Base-by-base conservation (phyloP, 1,284 basidiomycete genomes). In the Gomphus bonarii region DNA sequence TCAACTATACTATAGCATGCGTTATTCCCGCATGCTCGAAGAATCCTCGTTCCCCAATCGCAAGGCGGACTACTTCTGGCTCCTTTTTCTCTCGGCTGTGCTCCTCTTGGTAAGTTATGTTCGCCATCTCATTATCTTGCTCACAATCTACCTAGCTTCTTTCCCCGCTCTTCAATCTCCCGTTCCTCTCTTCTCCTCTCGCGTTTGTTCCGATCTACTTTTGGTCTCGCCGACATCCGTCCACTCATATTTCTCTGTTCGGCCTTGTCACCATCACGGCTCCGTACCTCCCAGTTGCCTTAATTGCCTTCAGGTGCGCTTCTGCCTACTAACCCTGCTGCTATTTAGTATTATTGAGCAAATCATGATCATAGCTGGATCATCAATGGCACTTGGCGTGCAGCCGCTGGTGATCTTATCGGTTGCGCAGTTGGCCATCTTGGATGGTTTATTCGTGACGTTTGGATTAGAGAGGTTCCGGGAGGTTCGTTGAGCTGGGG, bases 181-280 rank as follows among this genome's bases (percentile, higher is more conserved):
- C 93, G 0, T 95, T 97, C 71, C 83, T 94, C 56, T 91, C 91
- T 1, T 88, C 89, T 0, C 83, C 89, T 0, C 78, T 95, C 20
- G 92, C 92, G 0, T 95, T 95, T 66, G 88, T 95, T 2, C 86
- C 97, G 3, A 95, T 97, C 50, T 99, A 99, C 69, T 77, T 99
- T 59, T 99, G 97, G 95, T 92, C 93, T 8, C 76, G 97, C 51
- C 77, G 94, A 14, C 97, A 98, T 68, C 91, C 95, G 1, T 85
- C 88, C 31, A 90, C 94, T 4, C 90, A 92, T n/a, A 90, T 99
- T 61, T 94, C 91, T 4, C 78, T 99, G 28, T 97, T 99, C 65
- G 95, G 97, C 3, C 75, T 98, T 31, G 77, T 99, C 63, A 95
- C 91, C 3, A 92, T 99, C 66, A 90, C 91, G 0, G 95, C 95